Percentiles rank a stretch among this genome's conserved stretches.
Conservation (phyloP, 192 early-diverging fungal genomes). For the Coemansia sp. region DNA sequence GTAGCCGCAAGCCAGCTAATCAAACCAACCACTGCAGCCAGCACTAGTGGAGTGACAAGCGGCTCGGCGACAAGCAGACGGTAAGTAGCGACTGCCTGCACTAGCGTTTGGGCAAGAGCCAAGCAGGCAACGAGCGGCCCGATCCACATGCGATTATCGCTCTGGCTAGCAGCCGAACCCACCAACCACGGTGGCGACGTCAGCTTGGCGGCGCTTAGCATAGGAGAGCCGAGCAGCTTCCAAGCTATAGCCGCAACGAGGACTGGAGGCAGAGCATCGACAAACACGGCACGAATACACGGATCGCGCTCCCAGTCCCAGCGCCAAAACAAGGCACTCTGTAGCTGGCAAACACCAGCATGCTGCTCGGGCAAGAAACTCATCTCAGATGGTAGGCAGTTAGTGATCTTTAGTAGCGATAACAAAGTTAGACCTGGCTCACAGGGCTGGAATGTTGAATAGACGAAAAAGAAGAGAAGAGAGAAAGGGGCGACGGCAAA, state of each 20-base stretch:
- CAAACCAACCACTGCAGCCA: not conserved
- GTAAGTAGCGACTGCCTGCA: constrained; percentile 14
- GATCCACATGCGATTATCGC: constrained; percentile 42
- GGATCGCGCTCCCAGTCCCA: constrained; percentile 34
- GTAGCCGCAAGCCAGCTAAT: constrained; percentile 9
- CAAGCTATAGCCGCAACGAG: constrained; percentile 7
- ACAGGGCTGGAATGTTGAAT: not conserved
- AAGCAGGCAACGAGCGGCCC: constrained; percentile 29
- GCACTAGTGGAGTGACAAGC: not conserved
- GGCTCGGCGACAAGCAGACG: not conserved
- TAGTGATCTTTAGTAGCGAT: not conserved
- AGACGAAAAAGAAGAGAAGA: not conserved
- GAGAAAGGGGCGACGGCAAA: not conserved
- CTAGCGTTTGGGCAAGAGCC: not conserved
- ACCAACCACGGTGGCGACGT: not conserved
- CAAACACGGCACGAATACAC: constrained; percentile 20
- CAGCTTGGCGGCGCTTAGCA: not conserved
- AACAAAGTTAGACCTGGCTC: not conserved
- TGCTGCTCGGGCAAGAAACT: not conserved
- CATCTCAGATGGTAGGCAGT: not conserved
- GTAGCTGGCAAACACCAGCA: constrained; percentile 9
- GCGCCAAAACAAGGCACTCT: constrained; percentile 12
- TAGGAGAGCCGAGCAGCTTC: constrained; percentile 7
- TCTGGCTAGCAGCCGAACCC: not conserved
- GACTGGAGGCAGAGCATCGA: constrained; percentile 18